Evolutionary conservation across 805 yeast species (phyloP).

Genomic region (Scheffersomyces spartinae): DNA sequence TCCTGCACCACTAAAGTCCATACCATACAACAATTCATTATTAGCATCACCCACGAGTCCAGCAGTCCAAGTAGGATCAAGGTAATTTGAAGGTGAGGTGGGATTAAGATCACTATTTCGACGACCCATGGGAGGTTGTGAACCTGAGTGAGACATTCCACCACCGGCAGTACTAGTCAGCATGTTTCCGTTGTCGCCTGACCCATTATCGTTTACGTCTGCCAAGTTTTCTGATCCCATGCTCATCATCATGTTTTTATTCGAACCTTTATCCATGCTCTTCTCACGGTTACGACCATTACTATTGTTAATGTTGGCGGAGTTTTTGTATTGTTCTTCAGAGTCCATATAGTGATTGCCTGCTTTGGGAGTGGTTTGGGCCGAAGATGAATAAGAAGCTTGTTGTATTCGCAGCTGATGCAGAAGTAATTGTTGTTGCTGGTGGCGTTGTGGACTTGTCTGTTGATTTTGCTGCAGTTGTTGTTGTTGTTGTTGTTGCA

Average conservation of each 20-base stretch:
- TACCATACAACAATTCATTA: constrained; percentile 18
- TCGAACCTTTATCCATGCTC: constrained; percentile 2
- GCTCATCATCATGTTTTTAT: not conserved
- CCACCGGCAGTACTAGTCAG: no score
- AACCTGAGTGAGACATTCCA: no score
- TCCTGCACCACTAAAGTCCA: no score
- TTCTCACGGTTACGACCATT: constrained; percentile 4
- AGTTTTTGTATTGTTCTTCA: constrained; percentile 3
- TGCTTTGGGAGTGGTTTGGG: constrained; percentile 1
- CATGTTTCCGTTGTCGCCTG: no score
- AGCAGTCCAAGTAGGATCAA: constrained; percentile 23
- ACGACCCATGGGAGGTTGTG: no score
- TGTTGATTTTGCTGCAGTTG: not conserved
- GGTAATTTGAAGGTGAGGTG: no score
- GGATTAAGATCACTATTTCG: no score
- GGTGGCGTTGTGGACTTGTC: constrained; percentile 4
- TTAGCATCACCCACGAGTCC: constrained; percentile 19
- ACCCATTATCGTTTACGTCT: constrained; percentile 3
- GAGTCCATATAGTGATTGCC: constrained; percentile 2
- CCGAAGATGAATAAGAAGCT: constrained; percentile 1
- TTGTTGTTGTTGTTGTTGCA: not conserved
- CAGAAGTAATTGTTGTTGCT: constrained; percentile 5
- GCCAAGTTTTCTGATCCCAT: constrained; percentile 4
- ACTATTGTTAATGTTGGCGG: constrained; percentile 2
- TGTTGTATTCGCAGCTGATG: constrained; percentile 3